phyloP scores from a whole-genome alignment of 1,284 basidiomycete species.

The Ganoderma lingzhi region DNA sequence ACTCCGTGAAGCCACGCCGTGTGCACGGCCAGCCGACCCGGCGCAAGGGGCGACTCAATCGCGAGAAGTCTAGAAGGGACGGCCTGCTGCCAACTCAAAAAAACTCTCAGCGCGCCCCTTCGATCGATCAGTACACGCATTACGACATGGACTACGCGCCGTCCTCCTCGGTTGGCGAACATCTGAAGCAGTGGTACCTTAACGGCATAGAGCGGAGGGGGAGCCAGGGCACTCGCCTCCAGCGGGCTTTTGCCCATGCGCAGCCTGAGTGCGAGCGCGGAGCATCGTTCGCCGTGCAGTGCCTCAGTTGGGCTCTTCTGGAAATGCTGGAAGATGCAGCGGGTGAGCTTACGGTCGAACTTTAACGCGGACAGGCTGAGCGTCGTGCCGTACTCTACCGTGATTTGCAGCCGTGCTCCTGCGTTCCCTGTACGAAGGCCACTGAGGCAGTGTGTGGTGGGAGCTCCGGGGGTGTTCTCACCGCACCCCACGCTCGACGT shows the following conservation, averaged over 20 bases:
- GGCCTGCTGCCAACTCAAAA: constrained; percentile 3
- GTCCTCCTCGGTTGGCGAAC: background rate
- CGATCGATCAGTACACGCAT: constrained; percentile 3
- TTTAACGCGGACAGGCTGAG: background rate
- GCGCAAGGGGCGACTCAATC: background rate
- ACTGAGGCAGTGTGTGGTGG: constrained; percentile 5
- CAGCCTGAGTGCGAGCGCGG: constrained; percentile 11
- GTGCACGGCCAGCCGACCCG: constrained; percentile 1
- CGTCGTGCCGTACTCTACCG: background rate
- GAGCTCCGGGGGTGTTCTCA: constrained; percentile 18
- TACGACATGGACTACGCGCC: constrained; percentile 9
- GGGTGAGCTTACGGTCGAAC: constrained; percentile 1
- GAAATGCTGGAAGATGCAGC: background rate
- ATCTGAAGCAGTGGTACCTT: background rate
- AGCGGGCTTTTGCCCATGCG: background rate
- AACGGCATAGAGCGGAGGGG: too few species aligned
- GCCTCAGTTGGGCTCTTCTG: constrained; percentile 5
- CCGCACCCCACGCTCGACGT: constrained; percentile 27
- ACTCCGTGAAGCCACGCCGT: constrained; percentile 14
- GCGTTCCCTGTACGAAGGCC: background rate
- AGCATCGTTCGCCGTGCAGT: constrained; percentile 4
- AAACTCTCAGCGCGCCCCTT: constrained; percentile 5
- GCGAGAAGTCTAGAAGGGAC: constrained; percentile 2
- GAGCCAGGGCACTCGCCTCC: background rate
- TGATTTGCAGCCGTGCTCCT: constrained; percentile 14